Evolutionary conservation across 305 asterid species (phyloP).

Genomic region (Fraxinus velutina): DNA sequence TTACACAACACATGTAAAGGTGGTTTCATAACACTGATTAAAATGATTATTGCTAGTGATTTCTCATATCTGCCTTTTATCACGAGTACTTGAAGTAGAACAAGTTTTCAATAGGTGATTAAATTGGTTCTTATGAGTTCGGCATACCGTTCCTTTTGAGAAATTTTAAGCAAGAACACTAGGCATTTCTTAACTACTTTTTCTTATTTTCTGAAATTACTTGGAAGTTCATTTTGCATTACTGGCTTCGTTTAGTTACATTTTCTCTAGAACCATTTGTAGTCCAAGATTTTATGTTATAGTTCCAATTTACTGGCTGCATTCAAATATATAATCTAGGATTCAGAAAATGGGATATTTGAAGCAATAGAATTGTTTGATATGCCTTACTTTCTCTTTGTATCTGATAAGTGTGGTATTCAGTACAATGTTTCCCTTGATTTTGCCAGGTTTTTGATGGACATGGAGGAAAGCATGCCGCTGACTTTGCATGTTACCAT

Average conservation of each 20-base stretch:
- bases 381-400: not conserved
- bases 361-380: not conserved
- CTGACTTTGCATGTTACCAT: slow-evolving; percentile 80
- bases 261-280: not conserved
- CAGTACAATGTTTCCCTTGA: not conserved
- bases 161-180: not conserved
- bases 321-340: not conserved
- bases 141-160: not conserved
- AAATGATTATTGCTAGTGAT: not conserved
- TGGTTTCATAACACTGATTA: not conserved
- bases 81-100: not conserved
- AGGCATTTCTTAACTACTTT: not conserved
- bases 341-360: not conserved
- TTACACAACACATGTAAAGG: not conserved
- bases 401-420: not conserved
- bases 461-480: slow-evolving; percentile 98
- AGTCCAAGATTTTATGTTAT: not conserved
- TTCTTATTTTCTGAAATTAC: not conserved
- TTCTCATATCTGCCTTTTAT: not conserved
- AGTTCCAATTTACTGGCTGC: not conserved
- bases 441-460: slow-evolving; percentile 83
- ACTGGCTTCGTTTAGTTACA: not conserved
- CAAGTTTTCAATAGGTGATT: not conserved
- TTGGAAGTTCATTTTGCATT: not conserved
- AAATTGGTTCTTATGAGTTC: not conserved